Conservation (phyloP, 2,329 filamentous ascomycete species). For the Curvularia sp. region DNA sequence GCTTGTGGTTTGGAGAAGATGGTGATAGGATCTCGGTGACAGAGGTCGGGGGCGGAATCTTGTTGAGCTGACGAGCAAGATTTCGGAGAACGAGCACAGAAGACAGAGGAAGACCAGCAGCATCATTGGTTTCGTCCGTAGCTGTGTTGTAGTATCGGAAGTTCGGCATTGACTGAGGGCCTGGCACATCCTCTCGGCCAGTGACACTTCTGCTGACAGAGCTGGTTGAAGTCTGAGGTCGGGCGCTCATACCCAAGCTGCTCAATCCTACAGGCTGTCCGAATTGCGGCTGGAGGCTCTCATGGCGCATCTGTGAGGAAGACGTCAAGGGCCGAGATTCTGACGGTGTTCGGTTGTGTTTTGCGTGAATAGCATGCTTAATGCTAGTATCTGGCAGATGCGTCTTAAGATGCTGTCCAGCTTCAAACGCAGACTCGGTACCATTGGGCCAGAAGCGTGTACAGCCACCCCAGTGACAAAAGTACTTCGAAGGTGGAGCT, state of each 20-base stretch:
- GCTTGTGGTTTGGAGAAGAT: slow-evolving; percentile 39
- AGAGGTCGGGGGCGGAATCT: slow-evolving; percentile 41
- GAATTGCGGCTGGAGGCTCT: slow-evolving; percentile 44
- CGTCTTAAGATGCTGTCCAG: slow-evolving; percentile 71
- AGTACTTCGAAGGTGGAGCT: slow-evolving; percentile 55
- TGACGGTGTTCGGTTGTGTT: slow-evolving; percentile 57
- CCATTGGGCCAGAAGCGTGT: slow-evolving; percentile 58
- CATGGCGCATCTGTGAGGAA: slow-evolving; percentile 37
- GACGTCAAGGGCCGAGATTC: slow-evolving; percentile 38
- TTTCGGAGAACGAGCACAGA: slow-evolving; percentile 80
- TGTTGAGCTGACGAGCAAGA: slow-evolving; percentile 63
- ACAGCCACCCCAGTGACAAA: slow-evolving; percentile 74
- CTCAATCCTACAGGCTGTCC: slow-evolving; percentile 40
- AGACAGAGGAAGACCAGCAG: slow-evolving; percentile 79
- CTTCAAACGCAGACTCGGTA: slow-evolving; percentile 52
- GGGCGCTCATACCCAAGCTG: slow-evolving; percentile 37
- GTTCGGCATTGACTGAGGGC: slow-evolving; percentile 34
- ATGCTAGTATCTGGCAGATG: slow-evolving; percentile 63
- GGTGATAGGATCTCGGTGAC: slow-evolving; percentile 33
- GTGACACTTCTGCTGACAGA: slow-evolving; percentile 30
- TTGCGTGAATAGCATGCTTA: slow-evolving; percentile 50
- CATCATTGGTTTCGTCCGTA: slow-evolving; percentile 61
- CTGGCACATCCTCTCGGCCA: slow-evolving; percentile 27
- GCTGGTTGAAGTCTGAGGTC: slow-evolving; percentile 24
- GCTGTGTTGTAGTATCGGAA: slow-evolving; percentile 56